phyloP scores from a whole-genome alignment of 73 alveolate species.

The Blepharisma japonicum region DNA sequence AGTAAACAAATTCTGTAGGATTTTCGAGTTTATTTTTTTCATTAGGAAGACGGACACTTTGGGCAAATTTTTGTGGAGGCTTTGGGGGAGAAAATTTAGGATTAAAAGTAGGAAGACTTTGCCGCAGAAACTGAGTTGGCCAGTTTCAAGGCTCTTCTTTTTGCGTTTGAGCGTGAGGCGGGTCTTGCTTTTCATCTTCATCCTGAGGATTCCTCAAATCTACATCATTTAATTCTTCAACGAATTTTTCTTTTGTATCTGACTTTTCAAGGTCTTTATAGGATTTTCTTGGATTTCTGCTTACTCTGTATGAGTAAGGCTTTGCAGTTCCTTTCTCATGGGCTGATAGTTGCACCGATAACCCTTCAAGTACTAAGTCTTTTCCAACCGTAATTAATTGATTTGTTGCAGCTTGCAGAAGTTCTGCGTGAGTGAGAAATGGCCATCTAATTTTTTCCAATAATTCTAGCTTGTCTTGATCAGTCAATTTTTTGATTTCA shows the following conservation, averaged over 20 bases:
- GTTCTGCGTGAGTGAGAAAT: constrained; percentile 58
- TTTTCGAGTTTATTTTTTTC: constrained; percentile 36
- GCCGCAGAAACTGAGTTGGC: not conserved
- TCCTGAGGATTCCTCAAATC: constrained; percentile 28
- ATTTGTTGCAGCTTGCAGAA: constrained; percentile 49
- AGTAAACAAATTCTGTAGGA: constrained; percentile 66
- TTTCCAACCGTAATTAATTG: constrained; percentile 50
- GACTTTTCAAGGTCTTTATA: constrained; percentile 48
- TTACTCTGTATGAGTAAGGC: constrained; percentile 33
- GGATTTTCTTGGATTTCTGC: constrained; percentile 43
- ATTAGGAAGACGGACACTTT: constrained; percentile 42
- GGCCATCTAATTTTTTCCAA: constrained; percentile 57
- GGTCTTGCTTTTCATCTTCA: not conserved
- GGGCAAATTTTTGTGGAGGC: constrained; percentile 52
- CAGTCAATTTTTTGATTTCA: constrained; percentile 35
- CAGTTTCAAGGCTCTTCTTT: constrained; percentile 28
- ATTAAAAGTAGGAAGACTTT: not conserved
- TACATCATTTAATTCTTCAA: constrained; percentile 31
- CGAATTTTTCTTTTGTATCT: constrained; percentile 34
- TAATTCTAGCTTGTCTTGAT: constrained; percentile 50
- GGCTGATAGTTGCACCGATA: constrained; percentile 50
- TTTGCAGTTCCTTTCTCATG: constrained; percentile 47
- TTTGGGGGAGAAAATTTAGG: constrained; percentile 48
- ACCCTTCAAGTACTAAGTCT: constrained; percentile 57
- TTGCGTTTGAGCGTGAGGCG: constrained; percentile 21